A percentile compares a stretch with the other conserved stretches of the same genome.
Conservation (phyloP, 2,329 filamentous ascomycete genomes). For the Colletotrichum sp. region DNA sequence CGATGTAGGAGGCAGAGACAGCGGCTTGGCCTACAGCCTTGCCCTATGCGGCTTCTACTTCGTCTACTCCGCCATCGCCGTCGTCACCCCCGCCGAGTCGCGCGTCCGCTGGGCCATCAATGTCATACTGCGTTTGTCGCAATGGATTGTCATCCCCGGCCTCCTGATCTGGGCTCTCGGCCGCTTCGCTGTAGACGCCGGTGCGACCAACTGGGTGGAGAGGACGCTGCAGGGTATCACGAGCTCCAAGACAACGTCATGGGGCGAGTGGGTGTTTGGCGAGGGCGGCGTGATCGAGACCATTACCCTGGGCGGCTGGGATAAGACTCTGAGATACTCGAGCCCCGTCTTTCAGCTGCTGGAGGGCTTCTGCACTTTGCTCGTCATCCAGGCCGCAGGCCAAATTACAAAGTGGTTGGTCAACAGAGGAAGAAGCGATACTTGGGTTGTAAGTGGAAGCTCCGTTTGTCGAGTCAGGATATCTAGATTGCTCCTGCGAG, state of each 20-base stretch:
- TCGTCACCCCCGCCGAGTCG: constrained; percentile 81
- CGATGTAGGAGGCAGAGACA: constrained; percentile 95
- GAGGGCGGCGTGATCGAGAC: constrained; percentile 81
- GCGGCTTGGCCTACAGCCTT: constrained; percentile 91
- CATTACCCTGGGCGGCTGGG: constrained; percentile 84
- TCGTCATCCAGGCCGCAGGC: constrained; percentile 93
- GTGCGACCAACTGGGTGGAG: constrained; percentile 79
- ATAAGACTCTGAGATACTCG: constrained; percentile 85
- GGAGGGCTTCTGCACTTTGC: constrained; percentile 94
- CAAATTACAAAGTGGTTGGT: constrained; percentile 96
- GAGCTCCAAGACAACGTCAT: constrained; percentile 65
- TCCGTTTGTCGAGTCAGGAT: not conserved
- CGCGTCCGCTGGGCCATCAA: constrained; percentile 75
- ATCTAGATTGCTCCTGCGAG: not conserved
- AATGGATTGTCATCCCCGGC: constrained; percentile 85
- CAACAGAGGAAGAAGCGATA: constrained; percentile 91
- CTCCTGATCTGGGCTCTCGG: constrained; percentile 95
- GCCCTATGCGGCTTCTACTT: constrained; percentile 91
- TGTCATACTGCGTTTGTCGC: constrained; percentile 72
- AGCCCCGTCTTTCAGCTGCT: constrained; percentile 93
- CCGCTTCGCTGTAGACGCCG: constrained; percentile 92
- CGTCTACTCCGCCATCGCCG: constrained; percentile 79
- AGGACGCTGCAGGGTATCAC: constrained; percentile 74
- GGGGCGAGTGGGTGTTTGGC: constrained; percentile 89
- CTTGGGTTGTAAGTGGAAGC: constrained; percentile 80